Conservation (phyloP, 305 asterid genomes). For the Solanum hybrid region DNA sequence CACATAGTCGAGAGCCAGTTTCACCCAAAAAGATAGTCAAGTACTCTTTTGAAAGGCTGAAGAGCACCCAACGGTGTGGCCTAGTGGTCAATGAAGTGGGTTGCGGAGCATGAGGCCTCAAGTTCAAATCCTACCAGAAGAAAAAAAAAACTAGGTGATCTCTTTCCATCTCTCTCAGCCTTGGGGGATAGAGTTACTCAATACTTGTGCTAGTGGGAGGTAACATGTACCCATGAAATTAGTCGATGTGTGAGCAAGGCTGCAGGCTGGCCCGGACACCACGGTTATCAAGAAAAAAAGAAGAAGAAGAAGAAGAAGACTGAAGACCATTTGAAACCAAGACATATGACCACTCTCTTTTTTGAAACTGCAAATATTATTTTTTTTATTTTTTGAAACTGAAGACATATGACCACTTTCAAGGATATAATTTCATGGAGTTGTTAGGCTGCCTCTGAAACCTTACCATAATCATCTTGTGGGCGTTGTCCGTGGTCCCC, state of each 20-base stretch:
- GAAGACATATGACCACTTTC: not conserved
- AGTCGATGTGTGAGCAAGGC: not conserved
- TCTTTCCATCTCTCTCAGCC: not conserved
- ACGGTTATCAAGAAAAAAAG: not conserved
- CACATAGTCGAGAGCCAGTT: not conserved
- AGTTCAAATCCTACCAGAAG: not conserved
- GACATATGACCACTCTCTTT: not conserved
- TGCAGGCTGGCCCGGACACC: not conserved
- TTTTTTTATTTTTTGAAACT: not conserved
- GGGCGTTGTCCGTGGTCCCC: slow-evolving; percentile 99
- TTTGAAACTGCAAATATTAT: not conserved
- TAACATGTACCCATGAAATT: not conserved
- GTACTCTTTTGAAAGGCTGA: not conserved
- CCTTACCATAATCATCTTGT: slow-evolving; percentile 86
- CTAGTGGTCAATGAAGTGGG: not conserved
- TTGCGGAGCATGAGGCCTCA: not conserved
- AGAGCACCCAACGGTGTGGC: not conserved
- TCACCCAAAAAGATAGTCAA: not conserved
- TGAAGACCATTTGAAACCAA: not conserved
- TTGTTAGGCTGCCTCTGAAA: not conserved
- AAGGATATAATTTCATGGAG: not conserved
- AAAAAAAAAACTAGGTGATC: not conserved
- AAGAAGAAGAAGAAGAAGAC: not conserved
- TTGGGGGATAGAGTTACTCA: not conserved
- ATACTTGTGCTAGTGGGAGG: not conserved